A percentile compares a stretch with the other conserved stretches of the same genome.
Evolutionary conservation across 2,329 filamentous ascomycete genomes (phyloP).

Genomic region (Aspergillus brunneoviolaceus): DNA sequence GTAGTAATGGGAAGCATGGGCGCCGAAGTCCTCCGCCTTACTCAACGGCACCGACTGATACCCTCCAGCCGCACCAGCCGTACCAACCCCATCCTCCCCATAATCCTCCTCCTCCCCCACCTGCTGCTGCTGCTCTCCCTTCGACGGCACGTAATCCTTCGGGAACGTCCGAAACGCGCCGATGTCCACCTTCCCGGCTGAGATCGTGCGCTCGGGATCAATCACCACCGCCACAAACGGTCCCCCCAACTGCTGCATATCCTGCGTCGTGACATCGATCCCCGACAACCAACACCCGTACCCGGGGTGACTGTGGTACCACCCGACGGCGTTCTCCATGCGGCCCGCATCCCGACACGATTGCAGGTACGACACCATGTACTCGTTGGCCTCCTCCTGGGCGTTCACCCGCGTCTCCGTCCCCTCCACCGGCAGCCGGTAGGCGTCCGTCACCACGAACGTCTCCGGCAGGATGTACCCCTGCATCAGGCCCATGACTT

Average conservation of each 20-base stretch:
- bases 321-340: conserved; percentile 89
- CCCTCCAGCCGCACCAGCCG: conserved; percentile 28
- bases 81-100: conserved; percentile 32
- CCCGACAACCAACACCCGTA: conserved; percentile 98
- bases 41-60: conserved; percentile 71
- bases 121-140: conserved; percentile 9
- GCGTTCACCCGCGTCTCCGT: conserved; percentile 99
- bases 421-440: conserved; percentile 90
- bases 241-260: conserved; percentile 83
- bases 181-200: conserved; percentile 92
- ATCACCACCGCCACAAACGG: conserved; percentile 96
- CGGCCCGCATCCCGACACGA: conserved; percentile 72
- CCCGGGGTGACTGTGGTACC: conserved; percentile 97
- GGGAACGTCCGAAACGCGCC: conserved; percentile 94
- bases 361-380: conserved; percentile 83
- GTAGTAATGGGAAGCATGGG: conserved; percentile 89
- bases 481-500: conserved; percentile 98
- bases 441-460: conserved; percentile 91
- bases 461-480: conserved; percentile 81
- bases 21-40: conserved; percentile 94
- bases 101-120: conserved; percentile 28
- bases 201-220: conserved; percentile 93
- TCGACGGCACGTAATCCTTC: conserved; percentile 63
- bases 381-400: conserved; percentile 93
- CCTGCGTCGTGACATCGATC: conserved; percentile 89